Evolutionary conservation across 345 rosid species (phyloP).

Genomic region (Lepidium aucheri): DNA sequence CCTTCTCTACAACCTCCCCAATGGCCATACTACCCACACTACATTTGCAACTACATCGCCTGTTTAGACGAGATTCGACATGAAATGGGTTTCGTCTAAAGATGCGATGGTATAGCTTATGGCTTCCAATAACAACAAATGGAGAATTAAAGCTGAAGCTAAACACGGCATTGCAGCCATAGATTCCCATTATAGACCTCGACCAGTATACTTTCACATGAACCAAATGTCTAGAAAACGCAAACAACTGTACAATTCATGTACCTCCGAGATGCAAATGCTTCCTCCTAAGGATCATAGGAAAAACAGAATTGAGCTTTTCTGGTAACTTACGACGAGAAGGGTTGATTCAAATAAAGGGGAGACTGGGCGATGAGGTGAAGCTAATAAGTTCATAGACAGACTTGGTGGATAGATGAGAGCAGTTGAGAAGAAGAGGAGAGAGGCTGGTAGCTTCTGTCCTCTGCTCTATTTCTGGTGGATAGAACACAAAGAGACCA

Average conservation of each 20-base stretch:
- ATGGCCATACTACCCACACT: conserved; percentile 4
- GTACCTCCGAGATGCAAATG: background rate
- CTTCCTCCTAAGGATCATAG: background rate
- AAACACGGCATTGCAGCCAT: conserved; percentile 15
- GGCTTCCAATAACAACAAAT: background rate
- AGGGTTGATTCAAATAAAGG: background rate
- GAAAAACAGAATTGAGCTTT: background rate
- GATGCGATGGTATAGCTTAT: conserved; percentile 8
- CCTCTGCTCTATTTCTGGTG: background rate
- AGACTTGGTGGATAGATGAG: background rate
- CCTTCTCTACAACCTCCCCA: conserved; percentile 12
- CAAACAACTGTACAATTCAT: background rate
- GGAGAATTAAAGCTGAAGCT: conserved; percentile 14
- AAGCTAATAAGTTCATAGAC: background rate
- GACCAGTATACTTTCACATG: background rate
- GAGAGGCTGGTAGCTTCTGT: background rate
- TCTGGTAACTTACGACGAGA: background rate
- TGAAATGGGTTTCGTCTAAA: conserved; percentile 2
- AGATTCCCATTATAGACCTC: conserved; percentile 24
- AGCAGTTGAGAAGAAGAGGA: background rate
- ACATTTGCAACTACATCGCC: conserved; percentile 7
- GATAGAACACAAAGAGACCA: background rate
- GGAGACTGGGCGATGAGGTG: background rate
- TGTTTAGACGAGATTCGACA: background rate
- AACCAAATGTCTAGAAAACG: background rate